Base-by-base conservation (phyloP, 2,329 filamentous ascomycete species). In the Aspergillus sp. region DNA sequence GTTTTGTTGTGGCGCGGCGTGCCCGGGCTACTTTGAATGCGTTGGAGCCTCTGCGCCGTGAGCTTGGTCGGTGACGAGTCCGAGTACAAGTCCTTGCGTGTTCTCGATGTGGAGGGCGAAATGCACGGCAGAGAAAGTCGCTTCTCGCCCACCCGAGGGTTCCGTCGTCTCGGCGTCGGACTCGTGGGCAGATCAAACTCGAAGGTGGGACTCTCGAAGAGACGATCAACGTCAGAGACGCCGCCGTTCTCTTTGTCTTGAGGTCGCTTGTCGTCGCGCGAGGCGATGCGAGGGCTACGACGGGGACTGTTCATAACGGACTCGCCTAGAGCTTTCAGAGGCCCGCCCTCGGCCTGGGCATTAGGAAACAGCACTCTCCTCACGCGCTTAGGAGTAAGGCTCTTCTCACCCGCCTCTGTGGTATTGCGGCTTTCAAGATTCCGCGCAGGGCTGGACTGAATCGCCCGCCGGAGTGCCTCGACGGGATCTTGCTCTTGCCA, bases 151-250 rank as follows among this genome's bases (percentile, higher is more conserved):
- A 52, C 71, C 58, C 60, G 76, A 57, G 58, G 86, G 65, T 81
- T 81, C 31, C 79, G 84, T 58, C 81, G 82, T 34, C 73, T 72
- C 47, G 76, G 76, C 32, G 75, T 70, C 52, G 76, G 72, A 65
- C 78, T 80, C 80, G 81, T 54, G 78, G 78, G 55, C 78, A 82
- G 3, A 78, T 85, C 48, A 75, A 85, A 48, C 72, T 70, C 66
- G 77, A 60, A 79, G 68, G 60, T 65, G 57, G 50, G 74, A 49
- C 87, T 80, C 52, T 86, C 85, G 62, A 94, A 92, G 4, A 94
- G 78, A 46, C 81, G 78, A 38, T 84, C 81, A 5, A 88, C 69
- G 32, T 81, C 79, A 17, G 67, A 63, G 5, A 78, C 76, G 11
- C 74, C 71, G 56, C 74, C 71, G 57, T 86, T 86, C 65, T 86